Percentiles rank a stretch among this genome's conserved stretches.
Evolutionary conservation across 192 early-diverging fungal genomes (phyloP).

Genomic region (Backusella westeae): DNA sequence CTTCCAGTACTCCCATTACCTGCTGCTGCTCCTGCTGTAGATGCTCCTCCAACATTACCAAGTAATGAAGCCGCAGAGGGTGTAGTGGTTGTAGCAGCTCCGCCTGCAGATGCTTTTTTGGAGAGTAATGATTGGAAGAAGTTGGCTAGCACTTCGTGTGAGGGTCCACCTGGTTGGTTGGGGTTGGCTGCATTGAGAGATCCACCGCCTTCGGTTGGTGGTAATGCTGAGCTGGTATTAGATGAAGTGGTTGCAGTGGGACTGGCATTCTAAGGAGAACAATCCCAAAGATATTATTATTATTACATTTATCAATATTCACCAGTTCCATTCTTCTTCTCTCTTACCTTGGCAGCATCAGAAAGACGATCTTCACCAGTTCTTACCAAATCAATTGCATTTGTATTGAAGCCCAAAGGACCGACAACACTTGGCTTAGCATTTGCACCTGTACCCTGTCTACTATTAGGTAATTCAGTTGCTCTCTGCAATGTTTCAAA

Average conservation of each 20-base stretch:
- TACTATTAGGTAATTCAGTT: slow-evolving; percentile 47
- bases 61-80: slow-evolving; percentile 4
- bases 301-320: neutral
- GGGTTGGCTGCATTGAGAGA: neutral
- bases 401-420: slow-evolving; percentile 41
- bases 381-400: slow-evolving; percentile 3
- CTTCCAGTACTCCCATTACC: neutral
- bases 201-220: neutral
- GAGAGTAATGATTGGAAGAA: slow-evolving; percentile 88
- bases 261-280: neutral
- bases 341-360: neutral
- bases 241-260: neutral
- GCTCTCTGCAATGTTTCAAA: slow-evolving; percentile 67
- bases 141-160: slow-evolving; percentile 80
- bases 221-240: neutral
- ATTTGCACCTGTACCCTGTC: slow-evolving; percentile 36
- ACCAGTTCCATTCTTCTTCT: neutral
- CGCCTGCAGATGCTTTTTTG: slow-evolving; percentile 43
- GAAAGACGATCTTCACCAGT: neutral
- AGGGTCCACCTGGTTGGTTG: slow-evolving; percentile 14
- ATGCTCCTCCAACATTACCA: neutral
- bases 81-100: neutral
- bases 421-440: slow-evolving; percentile 49
- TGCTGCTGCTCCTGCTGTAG: neutral
- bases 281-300: neutral